Conservation (phyloP, 23 red algal genomes). For the Gracilaria gracilis region DNA sequence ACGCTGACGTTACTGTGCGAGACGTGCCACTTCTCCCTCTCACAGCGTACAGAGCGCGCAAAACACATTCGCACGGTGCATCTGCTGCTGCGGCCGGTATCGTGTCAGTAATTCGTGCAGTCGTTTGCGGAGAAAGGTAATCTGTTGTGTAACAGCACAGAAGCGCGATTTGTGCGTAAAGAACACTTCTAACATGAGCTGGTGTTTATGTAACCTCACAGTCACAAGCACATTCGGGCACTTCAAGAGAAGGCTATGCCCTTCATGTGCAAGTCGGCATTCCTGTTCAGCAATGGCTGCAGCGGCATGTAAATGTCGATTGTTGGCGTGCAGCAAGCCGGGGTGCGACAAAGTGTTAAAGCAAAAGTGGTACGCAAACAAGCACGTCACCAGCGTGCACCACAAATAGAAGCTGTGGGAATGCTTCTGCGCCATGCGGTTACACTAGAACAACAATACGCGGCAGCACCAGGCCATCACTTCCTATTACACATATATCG, state of each 20-base stretch:
- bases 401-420: conserved; percentile 64
- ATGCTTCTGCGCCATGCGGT: conserved; percentile 72
- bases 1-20: conserved; percentile 48
- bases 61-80: conserved; percentile 82
- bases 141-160: conserved; percentile 4
- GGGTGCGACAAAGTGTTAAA: conserved; percentile 80
- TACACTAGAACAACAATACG: conserved; percentile 68
- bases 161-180: background rate
- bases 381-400: conserved; percentile 72
- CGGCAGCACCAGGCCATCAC: conserved; percentile 44
- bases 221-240: conserved; percentile 80
- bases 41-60: conserved; percentile 54
- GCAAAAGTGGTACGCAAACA: conserved; percentile 71
- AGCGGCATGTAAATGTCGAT: conserved; percentile 60
- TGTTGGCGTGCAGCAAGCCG: conserved; percentile 62
- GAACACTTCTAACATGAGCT: no score
- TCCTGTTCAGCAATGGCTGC: conserved; percentile 73
- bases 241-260: conserved; percentile 62
- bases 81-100: conserved; percentile 54
- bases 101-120: conserved; percentile 42
- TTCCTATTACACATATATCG: background rate
- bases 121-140: conserved; percentile 74
- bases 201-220: background rate
- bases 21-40: conserved; percentile 59
- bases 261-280: conserved; percentile 59